A percentile compares a stretch with the other conserved stretches of the same genome.
Evolutionary conservation across 140 eudicot species (phyloP).

Genomic region (Anethum foeniculum): DNA sequence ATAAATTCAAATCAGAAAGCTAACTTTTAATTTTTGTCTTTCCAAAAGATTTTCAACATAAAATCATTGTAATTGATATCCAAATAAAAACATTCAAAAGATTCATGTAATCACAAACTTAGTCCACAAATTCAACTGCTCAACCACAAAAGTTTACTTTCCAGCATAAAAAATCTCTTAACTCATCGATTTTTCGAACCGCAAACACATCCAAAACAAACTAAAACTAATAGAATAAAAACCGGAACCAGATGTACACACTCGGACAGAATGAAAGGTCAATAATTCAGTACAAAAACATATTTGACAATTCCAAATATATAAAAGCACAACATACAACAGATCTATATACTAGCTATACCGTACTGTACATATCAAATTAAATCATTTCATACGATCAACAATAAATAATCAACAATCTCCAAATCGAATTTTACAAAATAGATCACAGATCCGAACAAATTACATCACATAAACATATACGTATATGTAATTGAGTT

Average conservation of each 20-base stretch:
- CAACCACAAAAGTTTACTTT: neutral
- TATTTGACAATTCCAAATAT: neutral
- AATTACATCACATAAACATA: neutral
- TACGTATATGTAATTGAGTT: neutral
- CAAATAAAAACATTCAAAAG: neutral
- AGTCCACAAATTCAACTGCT: neutral
- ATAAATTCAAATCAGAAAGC: neutral
- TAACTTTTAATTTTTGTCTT: neutral
- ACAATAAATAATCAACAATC: neutral
- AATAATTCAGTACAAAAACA: neutral
- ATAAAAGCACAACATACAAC: neutral
- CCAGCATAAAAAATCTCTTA: neutral
- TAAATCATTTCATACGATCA: neutral
- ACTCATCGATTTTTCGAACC: neutral
- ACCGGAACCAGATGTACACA: neutral
- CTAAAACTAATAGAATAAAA: neutral
- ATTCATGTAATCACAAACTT: neutral
- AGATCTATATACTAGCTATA: neutral
- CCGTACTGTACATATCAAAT: neutral
- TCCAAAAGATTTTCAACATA: neutral
- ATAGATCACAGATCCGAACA: constrained; percentile 2
- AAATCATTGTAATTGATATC: neutral
- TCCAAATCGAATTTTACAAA: neutral
- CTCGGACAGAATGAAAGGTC: neutral
- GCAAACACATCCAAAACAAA: neutral